These are phyloP conservation scores for Lactarius akahatsu DNA, from an alignment of 768 basidiomycete species.

Conservation along the genomic window DNA sequence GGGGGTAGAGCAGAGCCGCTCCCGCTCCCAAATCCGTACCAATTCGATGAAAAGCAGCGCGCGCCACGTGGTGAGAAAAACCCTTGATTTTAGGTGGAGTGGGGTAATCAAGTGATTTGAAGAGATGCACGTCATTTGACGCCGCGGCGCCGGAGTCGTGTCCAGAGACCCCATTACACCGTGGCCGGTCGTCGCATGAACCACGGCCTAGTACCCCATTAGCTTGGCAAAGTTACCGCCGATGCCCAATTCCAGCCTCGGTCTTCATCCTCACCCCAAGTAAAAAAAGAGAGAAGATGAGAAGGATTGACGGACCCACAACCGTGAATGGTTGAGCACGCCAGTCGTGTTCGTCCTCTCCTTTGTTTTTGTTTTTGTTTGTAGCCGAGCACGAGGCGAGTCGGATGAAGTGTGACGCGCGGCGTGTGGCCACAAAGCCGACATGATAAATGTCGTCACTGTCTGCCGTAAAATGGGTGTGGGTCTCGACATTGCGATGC, in stretches of 20 bases:
- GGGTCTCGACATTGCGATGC: not conserved
- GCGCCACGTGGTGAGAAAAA: not conserved
- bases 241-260: not conserved
- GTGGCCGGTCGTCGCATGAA: no score
- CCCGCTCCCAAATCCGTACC: not conserved
- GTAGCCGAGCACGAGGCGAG: not conserved
- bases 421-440: not conserved
- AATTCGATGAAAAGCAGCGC: not conserved
- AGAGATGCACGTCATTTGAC: not conserved
- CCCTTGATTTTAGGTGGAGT: not conserved
- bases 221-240: not conserved
- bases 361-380: not conserved
- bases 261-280: not conserved
- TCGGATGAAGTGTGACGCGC: not conserved
- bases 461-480: not conserved
- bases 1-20: not conserved
- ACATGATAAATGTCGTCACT: not conserved
- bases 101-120: not conserved
- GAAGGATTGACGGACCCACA: not conserved
- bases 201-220: no score
- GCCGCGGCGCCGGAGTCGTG: not conserved
- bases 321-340: not conserved
- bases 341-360: not conserved
- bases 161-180: not conserved
- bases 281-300: not conserved